phyloP scores from a whole-genome alignment of 1,139 yeast species.

The Sugiyamaella pinicola region DNA sequence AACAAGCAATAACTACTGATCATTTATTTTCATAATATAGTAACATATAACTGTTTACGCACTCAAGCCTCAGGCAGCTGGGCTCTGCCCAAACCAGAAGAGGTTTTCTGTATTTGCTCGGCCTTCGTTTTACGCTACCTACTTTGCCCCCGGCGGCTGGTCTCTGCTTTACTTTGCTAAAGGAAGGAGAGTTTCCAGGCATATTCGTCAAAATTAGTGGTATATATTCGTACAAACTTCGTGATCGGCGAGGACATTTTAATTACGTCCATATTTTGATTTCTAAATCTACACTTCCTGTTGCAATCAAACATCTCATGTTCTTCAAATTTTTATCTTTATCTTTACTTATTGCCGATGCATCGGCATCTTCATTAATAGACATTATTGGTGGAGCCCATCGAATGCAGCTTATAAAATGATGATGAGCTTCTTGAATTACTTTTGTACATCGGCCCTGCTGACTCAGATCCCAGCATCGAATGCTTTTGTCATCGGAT shows the following conservation, averaged over 20 bases:
- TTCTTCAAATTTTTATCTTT: slow-evolving; percentile 22
- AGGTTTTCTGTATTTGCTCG: no score
- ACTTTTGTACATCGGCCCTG: slow-evolving; percentile 56
- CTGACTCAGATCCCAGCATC: slow-evolving; percentile 75
- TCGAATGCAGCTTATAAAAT: slow-evolving; percentile 65
- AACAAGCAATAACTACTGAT: not conserved
- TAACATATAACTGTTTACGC: not conserved
- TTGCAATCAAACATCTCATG: slow-evolving; percentile 53
- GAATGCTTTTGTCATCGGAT: slow-evolving; percentile 76
- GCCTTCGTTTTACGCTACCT: no score
- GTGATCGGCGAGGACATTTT: not conserved
- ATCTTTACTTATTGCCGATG: slow-evolving; percentile 5
- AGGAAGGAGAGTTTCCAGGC: no score
- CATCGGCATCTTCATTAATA: slow-evolving; percentile 23
- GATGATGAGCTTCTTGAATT: slow-evolving; percentile 63
- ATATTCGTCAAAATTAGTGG: not conserved
- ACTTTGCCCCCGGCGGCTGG: no score
- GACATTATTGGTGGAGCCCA: slow-evolving; percentile 52
- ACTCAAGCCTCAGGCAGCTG: not conserved
- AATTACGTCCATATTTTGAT: slow-evolving; percentile 72
- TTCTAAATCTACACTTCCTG: slow-evolving; percentile 83
- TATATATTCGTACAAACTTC: slow-evolving; percentile 3
- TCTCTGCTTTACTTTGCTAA: no score
- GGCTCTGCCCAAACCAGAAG: not conserved
- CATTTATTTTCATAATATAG: slow-evolving; percentile 5